phyloP scores from a whole-genome alignment of 192 early-diverging fungal species.

The Backusella circina region DNA sequence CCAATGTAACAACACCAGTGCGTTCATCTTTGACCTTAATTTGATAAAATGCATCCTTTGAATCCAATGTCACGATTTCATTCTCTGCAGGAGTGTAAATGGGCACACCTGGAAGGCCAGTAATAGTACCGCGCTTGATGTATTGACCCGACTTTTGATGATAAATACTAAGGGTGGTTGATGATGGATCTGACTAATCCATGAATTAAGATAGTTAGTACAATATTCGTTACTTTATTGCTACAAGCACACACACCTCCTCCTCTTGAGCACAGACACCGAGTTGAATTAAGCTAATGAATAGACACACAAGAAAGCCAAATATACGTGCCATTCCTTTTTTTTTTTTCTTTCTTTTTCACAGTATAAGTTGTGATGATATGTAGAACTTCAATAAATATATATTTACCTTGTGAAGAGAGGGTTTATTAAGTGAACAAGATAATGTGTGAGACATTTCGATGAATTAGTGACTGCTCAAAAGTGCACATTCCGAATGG shows the following conservation, averaged over 20 bases:
- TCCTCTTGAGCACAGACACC: neutral
- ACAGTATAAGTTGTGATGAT: neutral
- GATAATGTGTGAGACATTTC: neutral
- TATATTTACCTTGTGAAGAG: neutral
- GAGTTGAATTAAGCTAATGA: neutral
- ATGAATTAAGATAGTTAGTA: no score
- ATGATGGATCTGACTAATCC: neutral
- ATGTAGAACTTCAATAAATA: neutral
- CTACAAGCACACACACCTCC: neutral
- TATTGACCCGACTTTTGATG: constrained; percentile 18
- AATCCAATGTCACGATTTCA: constrained; percentile 3
- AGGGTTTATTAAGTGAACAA: neutral
- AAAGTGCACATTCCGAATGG: no score
- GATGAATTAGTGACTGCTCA: neutral
- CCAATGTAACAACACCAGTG: neutral
- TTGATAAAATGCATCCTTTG: constrained; percentile 14
- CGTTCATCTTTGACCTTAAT: constrained; percentile 27
- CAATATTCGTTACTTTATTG: no score
- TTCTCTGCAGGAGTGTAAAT: constrained; percentile 13
- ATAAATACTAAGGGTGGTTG: constrained; percentile 8
- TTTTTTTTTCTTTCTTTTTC: neutral
- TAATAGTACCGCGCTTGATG: constrained; percentile 30
- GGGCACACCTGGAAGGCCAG: constrained; percentile 5
- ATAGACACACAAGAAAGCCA: neutral
- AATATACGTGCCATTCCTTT: neutral